Evolutionary conservation across 176 grass and related monocot species (phyloP).

Genomic region (Carex parvula): DNA sequence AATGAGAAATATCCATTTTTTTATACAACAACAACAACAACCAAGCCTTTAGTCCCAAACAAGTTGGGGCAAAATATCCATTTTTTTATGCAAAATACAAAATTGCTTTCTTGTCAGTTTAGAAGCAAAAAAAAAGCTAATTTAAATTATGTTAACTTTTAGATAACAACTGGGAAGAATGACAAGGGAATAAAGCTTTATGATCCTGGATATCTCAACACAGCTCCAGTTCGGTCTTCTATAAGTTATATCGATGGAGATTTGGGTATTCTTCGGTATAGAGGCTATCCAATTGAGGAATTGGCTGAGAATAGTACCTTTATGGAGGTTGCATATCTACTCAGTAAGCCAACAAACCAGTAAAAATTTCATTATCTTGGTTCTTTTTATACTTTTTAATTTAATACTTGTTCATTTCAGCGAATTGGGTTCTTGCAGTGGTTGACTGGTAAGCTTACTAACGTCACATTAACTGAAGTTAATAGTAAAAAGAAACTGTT

Average conservation of each 20-base stretch:
- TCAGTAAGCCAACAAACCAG: conserved; percentile 44
- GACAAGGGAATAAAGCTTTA: conserved; percentile 93
- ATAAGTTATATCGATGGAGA: conserved; percentile 95
- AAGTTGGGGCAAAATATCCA: no score
- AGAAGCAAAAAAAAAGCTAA: not conserved
- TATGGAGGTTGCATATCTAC: conserved; percentile 82
- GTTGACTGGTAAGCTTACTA: not conserved
- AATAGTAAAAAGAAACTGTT: not conserved
- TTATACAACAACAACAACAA: not conserved
- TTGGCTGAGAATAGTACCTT: conserved; percentile 84
- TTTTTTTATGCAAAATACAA: not conserved
- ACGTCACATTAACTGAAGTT: not conserved
- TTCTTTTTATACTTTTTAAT: not conserved
- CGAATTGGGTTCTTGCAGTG: not conserved
- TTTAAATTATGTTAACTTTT: not conserved
- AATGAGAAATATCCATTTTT: not conserved
- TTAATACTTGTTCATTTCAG: not conserved
- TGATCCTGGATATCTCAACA: conserved; percentile 95
- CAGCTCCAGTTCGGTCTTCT: conserved; percentile 70
- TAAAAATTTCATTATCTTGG: not conserved
- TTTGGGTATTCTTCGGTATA: conserved; percentile 94
- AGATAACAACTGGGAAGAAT: conserved; percentile 75
- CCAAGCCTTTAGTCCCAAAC: no score
- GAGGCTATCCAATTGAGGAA: conserved; percentile 95
- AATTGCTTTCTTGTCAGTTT: not conserved